These are phyloP conservation scores for Ajuga chamaepitys DNA, from an alignment of 257 asterid genomes.

Conservation along the genomic window DNA sequence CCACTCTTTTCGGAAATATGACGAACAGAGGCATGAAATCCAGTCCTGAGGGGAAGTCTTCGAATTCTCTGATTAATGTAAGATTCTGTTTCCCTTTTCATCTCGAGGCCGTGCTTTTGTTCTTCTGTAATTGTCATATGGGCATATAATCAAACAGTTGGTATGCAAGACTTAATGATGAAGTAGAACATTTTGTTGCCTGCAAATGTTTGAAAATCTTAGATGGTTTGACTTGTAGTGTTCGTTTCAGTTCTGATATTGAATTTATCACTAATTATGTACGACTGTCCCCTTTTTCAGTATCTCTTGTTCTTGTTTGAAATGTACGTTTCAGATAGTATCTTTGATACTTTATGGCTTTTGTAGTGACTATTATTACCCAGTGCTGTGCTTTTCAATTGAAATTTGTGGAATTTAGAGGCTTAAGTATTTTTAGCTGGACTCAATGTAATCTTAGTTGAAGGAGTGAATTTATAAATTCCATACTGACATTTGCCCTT, in stretches of 20 bases:
- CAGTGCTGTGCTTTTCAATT: not conserved
- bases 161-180: not conserved
- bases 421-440: not conserved
- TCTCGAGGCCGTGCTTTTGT: not conserved
- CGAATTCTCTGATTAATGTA: not conserved
- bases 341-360: not conserved
- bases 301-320: not conserved
- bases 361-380: not conserved
- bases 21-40: conserved; percentile 12
- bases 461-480: not conserved
- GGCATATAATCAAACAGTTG: conserved; percentile 16
- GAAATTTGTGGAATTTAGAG: not conserved
- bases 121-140: not conserved
- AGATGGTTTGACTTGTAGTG: not conserved
- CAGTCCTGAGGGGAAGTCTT: conserved; percentile 4
- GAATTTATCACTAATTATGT: not conserved
- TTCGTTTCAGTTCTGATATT: not conserved
- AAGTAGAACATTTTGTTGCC: not conserved
- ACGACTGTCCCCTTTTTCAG: not conserved
- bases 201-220: not conserved
- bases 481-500: not conserved
- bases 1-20: not conserved
- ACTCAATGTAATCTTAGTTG: not conserved
- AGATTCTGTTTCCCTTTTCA: not conserved
- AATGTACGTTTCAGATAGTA: not conserved